Percentiles rank a stretch among this genome's conserved stretches.
phyloP scores from a whole-genome alignment of 2,329 filamentous ascomycete genomes.

The Cladosporium sp. region DNA sequence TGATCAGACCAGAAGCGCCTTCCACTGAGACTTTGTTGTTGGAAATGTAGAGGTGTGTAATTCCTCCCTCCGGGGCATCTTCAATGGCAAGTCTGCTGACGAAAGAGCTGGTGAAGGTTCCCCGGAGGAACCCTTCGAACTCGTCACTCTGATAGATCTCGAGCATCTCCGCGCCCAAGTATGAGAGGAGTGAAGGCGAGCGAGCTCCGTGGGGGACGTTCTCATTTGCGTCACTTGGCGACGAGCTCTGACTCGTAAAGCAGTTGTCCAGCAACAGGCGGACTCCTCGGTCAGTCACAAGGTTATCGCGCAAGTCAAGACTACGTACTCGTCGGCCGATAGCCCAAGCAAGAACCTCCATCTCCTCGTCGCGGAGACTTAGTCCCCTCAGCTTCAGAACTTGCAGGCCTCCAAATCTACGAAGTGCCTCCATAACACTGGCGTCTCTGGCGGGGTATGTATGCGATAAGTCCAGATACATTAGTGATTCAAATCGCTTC shows the following conservation, averaged over 20 bases:
- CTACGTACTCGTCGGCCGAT: conserved; percentile 52
- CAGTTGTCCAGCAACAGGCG: conserved; percentile 50
- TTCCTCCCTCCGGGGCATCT: conserved; percentile 49
- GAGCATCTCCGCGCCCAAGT: conserved; percentile 36
- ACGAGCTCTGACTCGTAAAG: conserved; percentile 29
- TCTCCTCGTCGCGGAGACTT: conserved; percentile 50
- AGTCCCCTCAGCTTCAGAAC: conserved; percentile 55
- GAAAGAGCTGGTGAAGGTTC: conserved; percentile 46
- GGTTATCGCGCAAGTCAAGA: conserved; percentile 55
- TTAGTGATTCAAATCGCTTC: conserved; percentile 49
- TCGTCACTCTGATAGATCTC: conserved; percentile 42
- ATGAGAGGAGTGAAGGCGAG: conserved; percentile 30
- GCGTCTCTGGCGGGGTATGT: conserved; percentile 27
- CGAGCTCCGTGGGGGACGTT: conserved; percentile 11
- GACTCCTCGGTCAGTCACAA: conserved; percentile 53
- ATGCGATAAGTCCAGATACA: conserved; percentile 57
- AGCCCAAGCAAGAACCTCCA: conserved; percentile 48
- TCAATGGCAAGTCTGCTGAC: conserved; percentile 54
- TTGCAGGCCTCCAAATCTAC: conserved; percentile 47
- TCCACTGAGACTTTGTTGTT: conserved; percentile 54
- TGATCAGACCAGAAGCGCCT: conserved; percentile 50
- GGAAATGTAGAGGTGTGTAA: conserved; percentile 58
- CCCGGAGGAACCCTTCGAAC: conserved; percentile 51
- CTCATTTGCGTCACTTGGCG: not conserved
- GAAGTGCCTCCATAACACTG: conserved; percentile 45